phyloP scores from a whole-genome alignment of 2,329 filamentous ascomycete genomes.

The Alternaria panax region DNA sequence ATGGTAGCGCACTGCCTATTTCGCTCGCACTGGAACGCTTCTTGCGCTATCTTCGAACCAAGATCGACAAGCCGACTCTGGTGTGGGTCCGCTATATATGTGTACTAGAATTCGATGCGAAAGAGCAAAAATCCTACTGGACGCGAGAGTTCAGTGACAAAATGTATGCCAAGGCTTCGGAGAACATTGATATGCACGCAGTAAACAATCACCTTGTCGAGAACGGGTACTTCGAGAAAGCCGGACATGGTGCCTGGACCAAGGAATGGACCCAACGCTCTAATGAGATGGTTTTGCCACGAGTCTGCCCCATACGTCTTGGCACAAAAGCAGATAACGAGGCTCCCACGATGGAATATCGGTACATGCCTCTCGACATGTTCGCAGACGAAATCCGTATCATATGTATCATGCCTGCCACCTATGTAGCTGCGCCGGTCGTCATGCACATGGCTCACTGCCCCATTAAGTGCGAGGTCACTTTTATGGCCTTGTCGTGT shows the following conservation, averaged over 20 bases:
- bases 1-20: neutral
- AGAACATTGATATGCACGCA: conserved; percentile 16
- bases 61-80: neutral
- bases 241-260: neutral
- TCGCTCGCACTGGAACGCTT: neutral
- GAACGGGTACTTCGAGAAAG: conserved; percentile 2
- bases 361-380: conserved; percentile 18
- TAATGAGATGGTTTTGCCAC: neutral
- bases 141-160: conserved; percentile 13
- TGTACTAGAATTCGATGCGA: neutral
- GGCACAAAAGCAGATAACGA: neutral
- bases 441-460: neutral
- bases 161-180: conserved; percentile 7
- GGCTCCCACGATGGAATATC: neutral
- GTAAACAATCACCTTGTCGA: conserved; percentile 8
- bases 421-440: conserved; percentile 5
- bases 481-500: neutral
- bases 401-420: conserved; percentile 15
- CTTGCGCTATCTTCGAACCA: neutral
- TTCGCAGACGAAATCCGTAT: conserved; percentile 11
- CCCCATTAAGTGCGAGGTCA: neutral
- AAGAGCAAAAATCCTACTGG: conserved; percentile 9
- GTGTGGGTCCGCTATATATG: conserved; percentile 3
- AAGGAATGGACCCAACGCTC: neutral
- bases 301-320: neutral